These are phyloP conservation scores for Cyberlindnera maclurae DNA, from an alignment of 805 yeast species.

Conservation along the genomic window DNA sequence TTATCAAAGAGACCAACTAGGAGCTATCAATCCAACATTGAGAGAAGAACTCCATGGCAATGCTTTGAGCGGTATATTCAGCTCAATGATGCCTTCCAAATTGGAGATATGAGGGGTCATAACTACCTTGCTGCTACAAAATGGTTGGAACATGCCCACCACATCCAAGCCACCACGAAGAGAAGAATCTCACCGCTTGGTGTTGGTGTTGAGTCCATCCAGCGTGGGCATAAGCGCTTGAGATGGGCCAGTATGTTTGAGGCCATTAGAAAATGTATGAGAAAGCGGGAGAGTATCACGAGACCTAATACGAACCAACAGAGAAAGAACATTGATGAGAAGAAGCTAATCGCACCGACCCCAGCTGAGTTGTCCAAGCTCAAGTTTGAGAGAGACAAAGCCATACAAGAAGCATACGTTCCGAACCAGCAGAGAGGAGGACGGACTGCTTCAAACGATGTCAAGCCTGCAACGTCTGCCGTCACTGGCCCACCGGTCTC, in stretches of 20 bases:
- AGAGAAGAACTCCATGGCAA: constrained; percentile 97
- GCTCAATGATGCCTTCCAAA: constrained; percentile 80
- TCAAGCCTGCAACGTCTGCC: constrained; percentile 1
- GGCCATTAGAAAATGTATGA: constrained; percentile 84
- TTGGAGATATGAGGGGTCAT: constrained; percentile 81
- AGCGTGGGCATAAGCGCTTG: constrained; percentile 83
- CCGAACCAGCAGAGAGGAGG: constrained; percentile 24
- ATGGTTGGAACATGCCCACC: constrained; percentile 89
- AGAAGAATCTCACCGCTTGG: constrained; percentile 88
- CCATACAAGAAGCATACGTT: constrained; percentile 68
- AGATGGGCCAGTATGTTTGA: constrained; percentile 98
- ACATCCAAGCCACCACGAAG: constrained; percentile 81
- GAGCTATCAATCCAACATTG: constrained; percentile 79
- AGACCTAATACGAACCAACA: constrained; percentile 45
- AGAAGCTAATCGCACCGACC: constrained; percentile 52
- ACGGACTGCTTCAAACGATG: constrained; percentile 11
- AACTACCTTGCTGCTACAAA: constrained; percentile 77
- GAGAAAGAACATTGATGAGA: constrained; percentile 33
- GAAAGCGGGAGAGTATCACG: constrained; percentile 76
- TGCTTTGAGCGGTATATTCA: constrained; percentile 96
- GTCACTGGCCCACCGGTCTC: constrained; percentile 3
- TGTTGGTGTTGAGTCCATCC: constrained; percentile 87
- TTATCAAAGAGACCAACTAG: constrained; percentile 59
- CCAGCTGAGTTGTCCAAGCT: constrained; percentile 80
- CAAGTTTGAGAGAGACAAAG: constrained; percentile 81